Base-by-base conservation (phyloP, 202 grass and related monocot genomes). In the Bolboschoenoplectus hybrid region DNA sequence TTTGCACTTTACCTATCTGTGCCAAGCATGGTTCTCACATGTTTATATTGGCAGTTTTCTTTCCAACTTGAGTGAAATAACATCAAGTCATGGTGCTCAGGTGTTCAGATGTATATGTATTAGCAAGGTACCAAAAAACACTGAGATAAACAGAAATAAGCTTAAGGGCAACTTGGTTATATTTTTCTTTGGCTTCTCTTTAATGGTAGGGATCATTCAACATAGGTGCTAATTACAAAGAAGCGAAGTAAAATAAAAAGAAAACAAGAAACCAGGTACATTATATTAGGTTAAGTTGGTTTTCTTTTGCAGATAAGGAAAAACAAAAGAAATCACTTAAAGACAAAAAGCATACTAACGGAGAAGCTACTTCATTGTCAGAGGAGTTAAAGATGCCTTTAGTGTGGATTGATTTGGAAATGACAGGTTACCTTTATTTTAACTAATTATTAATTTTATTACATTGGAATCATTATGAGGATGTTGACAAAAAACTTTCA, bases 321-420 rank as follows among this genome's bases (percentile, higher is more conserved):
- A 80, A 67, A 46, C 67, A 84, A 68, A 86, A 82, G 44, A 67
- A 71, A 57, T 79, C 51, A 55, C 8, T 20, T 12, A 61, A 62
- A 63, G 44, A 84, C 83, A 67, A 89, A 49, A 91, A 57, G 70
- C 3, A 53, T 41, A 72, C 89, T 40, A 87, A 74, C 74, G 82
- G 43, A 85, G 62, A 13, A 39, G 72, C 78, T 68, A 75, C 81
- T 16, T 84, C 86, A 82, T 94, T 85, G 35, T 91, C 86, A 13
- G 32, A 63, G 82, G 76, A 88, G 70, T 93, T 90, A 81, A 91
- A 41, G 81, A 90, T 91, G 92, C 91, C 95, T 67, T 92, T 94
- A 68, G 95, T 94, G 44, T 97, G 95, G 92, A 94, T 26, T 80
- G 95, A 97, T 83, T 82, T 97, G 89, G 92, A 97, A 97, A 94